Evolutionary conservation across 2,329 filamentous ascomycete genomes (phyloP).

Genomic region (Penicillium corylophilum): DNA sequence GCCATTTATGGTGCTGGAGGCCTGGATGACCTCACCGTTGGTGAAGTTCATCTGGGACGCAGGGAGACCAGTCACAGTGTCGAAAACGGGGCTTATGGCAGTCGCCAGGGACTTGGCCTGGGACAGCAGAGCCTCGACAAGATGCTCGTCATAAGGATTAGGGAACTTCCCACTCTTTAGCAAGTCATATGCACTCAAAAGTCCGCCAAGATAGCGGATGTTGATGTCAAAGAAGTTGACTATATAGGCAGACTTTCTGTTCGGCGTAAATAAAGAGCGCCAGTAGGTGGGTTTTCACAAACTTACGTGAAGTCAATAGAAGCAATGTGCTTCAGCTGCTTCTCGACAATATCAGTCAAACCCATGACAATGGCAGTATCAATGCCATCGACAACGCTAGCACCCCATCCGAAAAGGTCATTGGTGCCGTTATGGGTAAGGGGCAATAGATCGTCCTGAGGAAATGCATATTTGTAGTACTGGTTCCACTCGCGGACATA

Average conservation of each 20-base stretch:
- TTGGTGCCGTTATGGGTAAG: conserved; percentile 16
- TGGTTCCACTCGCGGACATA: conserved; percentile 21
- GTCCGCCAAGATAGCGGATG: conserved; percentile 23
- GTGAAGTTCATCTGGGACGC: conserved; percentile 17
- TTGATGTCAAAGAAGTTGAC: conserved; percentile 23
- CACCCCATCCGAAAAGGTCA: conserved; percentile 25
- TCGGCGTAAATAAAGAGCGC: neutral
- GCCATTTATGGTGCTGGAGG: conserved; percentile 16
- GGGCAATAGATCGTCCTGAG: conserved; percentile 19
- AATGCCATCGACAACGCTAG: conserved; percentile 23
- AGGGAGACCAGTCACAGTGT: conserved; percentile 18
- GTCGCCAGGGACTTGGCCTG: conserved; percentile 21
- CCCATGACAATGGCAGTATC: conserved; percentile 26
- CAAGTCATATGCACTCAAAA: conserved; percentile 23
- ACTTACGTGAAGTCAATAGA: conserved; percentile 21
- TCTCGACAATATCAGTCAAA: conserved; percentile 23
- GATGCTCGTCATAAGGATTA: conserved; percentile 18
- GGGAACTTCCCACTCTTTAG: conserved; percentile 22
- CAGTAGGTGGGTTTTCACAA: neutral
- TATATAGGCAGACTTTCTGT: conserved; percentile 11
- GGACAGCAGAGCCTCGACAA: conserved; percentile 19
- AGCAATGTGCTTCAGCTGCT: conserved; percentile 21
- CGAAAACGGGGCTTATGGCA: conserved; percentile 19
- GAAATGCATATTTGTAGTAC: conserved; percentile 23
- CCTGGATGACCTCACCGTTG: conserved; percentile 9